Evolutionary conservation across 495 filamentous ascomycete species (phyloP).

Genomic region (Cetradonia linearis): DNA sequence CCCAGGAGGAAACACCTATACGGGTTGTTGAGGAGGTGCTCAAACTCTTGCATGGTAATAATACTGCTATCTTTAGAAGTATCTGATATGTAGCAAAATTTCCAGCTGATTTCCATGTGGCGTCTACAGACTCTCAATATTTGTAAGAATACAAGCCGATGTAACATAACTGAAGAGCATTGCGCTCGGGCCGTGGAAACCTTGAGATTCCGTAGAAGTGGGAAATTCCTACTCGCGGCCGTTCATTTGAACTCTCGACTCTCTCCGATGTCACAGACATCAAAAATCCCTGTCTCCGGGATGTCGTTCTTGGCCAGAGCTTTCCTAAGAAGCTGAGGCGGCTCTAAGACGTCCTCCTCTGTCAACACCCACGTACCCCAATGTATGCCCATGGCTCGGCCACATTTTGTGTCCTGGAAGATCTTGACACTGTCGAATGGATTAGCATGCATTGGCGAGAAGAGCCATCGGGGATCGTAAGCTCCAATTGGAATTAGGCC

Average conservation of each 20-base stretch:
- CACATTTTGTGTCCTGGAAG: constrained; percentile 77
- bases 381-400: constrained; percentile 77
- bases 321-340: constrained; percentile 61
- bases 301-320: constrained; percentile 64
- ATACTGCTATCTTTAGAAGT: not conserved
- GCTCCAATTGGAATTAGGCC: constrained; percentile 93
- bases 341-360: constrained; percentile 75
- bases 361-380: constrained; percentile 81
- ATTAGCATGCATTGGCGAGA: constrained; percentile 76
- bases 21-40: constrained; percentile 42
- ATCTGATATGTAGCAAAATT: not conserved
- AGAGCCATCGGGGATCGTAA: constrained; percentile 67
- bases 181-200: too few species aligned
- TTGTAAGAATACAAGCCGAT: too few species aligned
- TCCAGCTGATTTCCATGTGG: not conserved
- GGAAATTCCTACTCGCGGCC: not conserved
- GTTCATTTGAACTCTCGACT: constrained; percentile 57
- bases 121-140: not conserved
- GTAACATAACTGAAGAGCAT: too few species aligned
- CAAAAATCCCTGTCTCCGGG: constrained; percentile 72
- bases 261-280: constrained; percentile 79
- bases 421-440: constrained; percentile 86
- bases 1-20: constrained; percentile 54
- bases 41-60: constrained; percentile 30
- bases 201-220: not conserved